Evolutionary conservation across 2,329 filamentous ascomycete species (phyloP).

Genomic region (Diplodia corticola): DNA sequence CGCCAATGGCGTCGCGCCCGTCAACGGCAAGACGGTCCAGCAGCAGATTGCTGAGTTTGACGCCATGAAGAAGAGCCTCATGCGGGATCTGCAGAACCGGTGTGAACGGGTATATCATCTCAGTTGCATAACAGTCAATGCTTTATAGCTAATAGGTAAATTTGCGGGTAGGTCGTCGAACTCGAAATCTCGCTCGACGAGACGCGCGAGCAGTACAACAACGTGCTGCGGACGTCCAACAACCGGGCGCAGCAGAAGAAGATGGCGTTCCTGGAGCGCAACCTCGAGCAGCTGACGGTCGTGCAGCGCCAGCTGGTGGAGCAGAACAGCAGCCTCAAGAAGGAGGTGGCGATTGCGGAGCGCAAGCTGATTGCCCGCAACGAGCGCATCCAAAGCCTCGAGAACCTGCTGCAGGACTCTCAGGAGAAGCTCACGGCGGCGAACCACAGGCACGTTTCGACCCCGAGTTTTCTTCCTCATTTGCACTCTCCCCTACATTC

Average conservation of each 20-base stretch:
- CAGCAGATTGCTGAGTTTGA: constrained; percentile 99
- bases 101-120: constrained; percentile 72
- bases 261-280: constrained; percentile 98
- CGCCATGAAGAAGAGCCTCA: constrained; percentile 99
- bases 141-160: constrained; percentile 19
- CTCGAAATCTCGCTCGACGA: constrained; percentile 97
- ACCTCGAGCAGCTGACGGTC: constrained; percentile 94
- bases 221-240: constrained; percentile 92
- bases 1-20: constrained; percentile 58
- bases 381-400: constrained; percentile 92
- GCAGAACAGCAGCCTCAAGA: constrained; percentile 96
- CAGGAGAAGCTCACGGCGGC: constrained; percentile 98
- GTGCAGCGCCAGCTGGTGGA: constrained; percentile 97
- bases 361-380: constrained; percentile 95
- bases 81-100: constrained; percentile 97
- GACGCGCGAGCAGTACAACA: constrained; percentile 98
- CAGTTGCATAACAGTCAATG: constrained; percentile 26
- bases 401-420: constrained; percentile 89
- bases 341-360: constrained; percentile 98
- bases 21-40: constrained; percentile 85
- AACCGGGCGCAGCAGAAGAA: constrained; percentile 99
- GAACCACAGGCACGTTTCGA: constrained; percentile 79
- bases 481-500: constrained; percentile 16
- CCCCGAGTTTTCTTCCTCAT: constrained; percentile 23
- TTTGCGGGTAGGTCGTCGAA: constrained; percentile 67